These are phyloP conservation scores for Heterobasidion annosum DNA, from an alignment of 1,284 basidiomycete genomes.

Conservation along the genomic window DNA sequence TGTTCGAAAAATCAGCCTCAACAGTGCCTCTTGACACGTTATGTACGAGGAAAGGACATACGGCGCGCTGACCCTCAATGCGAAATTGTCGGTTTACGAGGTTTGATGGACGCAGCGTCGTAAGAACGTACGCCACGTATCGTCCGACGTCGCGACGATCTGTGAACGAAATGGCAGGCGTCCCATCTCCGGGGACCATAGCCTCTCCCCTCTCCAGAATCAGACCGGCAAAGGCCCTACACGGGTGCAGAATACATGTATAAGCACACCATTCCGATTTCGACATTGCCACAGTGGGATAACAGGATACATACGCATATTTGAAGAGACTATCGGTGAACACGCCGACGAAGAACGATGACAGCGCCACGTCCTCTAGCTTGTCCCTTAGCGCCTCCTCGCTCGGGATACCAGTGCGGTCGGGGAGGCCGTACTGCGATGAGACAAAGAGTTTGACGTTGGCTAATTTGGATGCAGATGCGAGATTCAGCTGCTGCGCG, in stretches of 20 bases:
- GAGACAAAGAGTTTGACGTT: not conserved
- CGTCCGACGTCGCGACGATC: not conserved
- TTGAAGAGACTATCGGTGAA: not conserved
- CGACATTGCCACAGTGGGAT: not conserved
- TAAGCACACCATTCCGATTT: too few relatives aligned
- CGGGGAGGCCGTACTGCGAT: not conserved
- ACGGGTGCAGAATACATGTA: too few relatives aligned
- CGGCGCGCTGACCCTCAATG: not conserved
- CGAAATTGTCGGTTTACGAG: not conserved
- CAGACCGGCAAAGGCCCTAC: not conserved
- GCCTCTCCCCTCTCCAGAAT: not conserved
- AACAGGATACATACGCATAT: not conserved
- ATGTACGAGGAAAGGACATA: not conserved
- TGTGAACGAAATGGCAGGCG: not conserved
- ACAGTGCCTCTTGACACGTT: not conserved
- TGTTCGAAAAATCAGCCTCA: not conserved
- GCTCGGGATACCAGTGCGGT: not conserved
- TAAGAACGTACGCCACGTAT: not conserved
- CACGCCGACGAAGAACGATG: not conserved
- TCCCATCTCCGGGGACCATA: not conserved
- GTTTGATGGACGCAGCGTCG: not conserved
- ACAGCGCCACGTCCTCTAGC: not conserved
- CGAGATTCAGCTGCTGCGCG: not conserved
- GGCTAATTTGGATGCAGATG: not conserved
- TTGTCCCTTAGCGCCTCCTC: not conserved